Evolutionary conservation across 768 basidiomycete genomes (phyloP).

Genomic region (Lepiota brunneoincarnata): DNA sequence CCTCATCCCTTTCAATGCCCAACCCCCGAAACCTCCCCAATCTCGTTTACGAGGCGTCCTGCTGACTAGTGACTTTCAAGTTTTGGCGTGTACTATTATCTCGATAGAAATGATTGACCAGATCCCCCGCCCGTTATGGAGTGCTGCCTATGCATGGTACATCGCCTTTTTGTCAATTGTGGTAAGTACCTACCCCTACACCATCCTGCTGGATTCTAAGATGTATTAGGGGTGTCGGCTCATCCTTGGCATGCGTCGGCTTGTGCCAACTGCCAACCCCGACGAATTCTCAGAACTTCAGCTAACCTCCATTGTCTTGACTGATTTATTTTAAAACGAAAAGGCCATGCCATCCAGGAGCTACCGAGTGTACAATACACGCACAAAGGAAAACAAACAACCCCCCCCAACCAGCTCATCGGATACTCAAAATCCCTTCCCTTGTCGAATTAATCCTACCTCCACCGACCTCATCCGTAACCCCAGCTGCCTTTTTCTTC

Average conservation of each 20-base stretch:
- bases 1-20: no score
- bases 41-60: no score
- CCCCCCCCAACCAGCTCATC: constrained; percentile 22
- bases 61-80: no score
- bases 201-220: no score
- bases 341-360: no score
- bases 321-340: not conserved
- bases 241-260: constrained; percentile 14
- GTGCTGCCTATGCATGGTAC: constrained; percentile 17
- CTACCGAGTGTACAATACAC: no score
- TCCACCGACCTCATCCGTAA: constrained; percentile 33
- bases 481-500: constrained; percentile 47
- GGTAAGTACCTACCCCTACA: constrained; percentile 9
- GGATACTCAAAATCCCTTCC: constrained; percentile 47
- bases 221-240: constrained; percentile 14
- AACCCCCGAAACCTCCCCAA: no score
- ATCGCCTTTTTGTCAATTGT: constrained; percentile 13
- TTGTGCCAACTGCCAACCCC: not conserved
- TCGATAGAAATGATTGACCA: constrained; percentile 10
- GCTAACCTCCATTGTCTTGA: not conserved
- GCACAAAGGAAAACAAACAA: no score
- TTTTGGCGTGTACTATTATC: constrained; percentile 10
- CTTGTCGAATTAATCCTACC: constrained; percentile 45
- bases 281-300: not conserved
- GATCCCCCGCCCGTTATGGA: constrained; percentile 2